Conservation (phyloP, 176 grass and related monocot species). For the Paspalum notatum region DNA sequence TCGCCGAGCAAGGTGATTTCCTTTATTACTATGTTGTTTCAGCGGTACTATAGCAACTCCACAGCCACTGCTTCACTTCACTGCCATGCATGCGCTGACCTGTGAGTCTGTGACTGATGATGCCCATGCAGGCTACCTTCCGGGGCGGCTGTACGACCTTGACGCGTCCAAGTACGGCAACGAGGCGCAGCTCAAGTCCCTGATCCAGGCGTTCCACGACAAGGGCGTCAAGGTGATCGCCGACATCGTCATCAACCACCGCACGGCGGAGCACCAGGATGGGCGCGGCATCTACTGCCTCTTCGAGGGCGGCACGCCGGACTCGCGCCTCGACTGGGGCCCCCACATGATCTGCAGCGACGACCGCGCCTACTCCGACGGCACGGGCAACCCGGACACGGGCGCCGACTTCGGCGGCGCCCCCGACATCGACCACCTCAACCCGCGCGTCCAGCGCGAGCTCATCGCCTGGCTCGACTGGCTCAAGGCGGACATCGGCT, state of each 20-base stretch:
- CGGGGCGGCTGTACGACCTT: constrained; percentile 70
- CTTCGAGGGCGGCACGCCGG: constrained; percentile 75
- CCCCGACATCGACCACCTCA: constrained; percentile 84
- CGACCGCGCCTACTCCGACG: constrained; percentile 61
- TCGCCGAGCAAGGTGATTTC: constrained; percentile 57
- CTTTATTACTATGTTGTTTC: neutral
- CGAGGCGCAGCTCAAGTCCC: constrained; percentile 63
- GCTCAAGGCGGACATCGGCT: constrained; percentile 80
- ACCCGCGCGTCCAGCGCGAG: constrained; percentile 62
- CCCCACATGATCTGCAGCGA: constrained; percentile 81
- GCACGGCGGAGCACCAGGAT: constrained; percentile 65
- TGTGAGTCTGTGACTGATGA: neutral
- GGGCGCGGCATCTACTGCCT: constrained; percentile 66
- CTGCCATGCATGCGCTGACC: neutral
- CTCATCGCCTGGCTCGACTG: constrained; percentile 81
- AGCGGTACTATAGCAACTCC: neutral
- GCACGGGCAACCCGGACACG: constrained; percentile 74
- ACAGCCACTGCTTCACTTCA: neutral
- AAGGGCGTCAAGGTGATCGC: constrained; percentile 75
- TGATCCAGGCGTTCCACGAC: constrained; percentile 60
- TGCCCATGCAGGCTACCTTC: constrained; percentile 64
- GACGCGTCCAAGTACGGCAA: constrained; percentile 71
- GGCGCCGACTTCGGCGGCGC: constrained; percentile 63
- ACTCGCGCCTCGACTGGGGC: constrained; percentile 77
- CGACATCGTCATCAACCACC: constrained; percentile 94